A percentile compares a stretch with the other conserved stretches of the same genome.
Evolutionary conservation across 208 protist genomes (phyloP).

Genomic region (Leishmania braziliensis): DNA sequence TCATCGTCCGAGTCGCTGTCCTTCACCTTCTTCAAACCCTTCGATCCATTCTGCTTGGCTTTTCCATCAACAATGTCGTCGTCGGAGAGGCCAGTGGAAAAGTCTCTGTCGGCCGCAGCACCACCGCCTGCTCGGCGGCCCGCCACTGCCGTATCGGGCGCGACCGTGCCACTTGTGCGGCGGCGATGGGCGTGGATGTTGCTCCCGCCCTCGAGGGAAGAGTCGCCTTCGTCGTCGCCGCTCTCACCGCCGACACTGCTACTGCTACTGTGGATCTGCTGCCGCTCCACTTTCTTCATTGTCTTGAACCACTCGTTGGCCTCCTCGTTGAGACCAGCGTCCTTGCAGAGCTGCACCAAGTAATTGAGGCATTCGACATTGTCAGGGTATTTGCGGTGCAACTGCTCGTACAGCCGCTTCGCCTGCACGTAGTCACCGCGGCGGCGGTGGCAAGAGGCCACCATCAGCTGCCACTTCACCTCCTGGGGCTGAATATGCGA

Average conservation of each 20-base stretch:
- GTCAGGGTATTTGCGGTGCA: constrained; percentile 92
- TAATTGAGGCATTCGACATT: constrained; percentile 96
- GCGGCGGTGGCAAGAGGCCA: constrained; percentile 95
- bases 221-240: constrained; percentile 30
- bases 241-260: constrained; percentile 19
- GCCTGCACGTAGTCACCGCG: constrained; percentile 92
- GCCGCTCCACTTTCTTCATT: constrained; percentile 80
- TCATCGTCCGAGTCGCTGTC: constrained; percentile 71
- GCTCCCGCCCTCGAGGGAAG: constrained; percentile 19
- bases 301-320: constrained; percentile 91
- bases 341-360: constrained; percentile 95
- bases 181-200: constrained; percentile 10
- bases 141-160: constrained; percentile 31
- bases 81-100: constrained; percentile 42
- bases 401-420: constrained; percentile 93
- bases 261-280: constrained; percentile 53
- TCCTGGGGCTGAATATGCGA: constrained; percentile 95
- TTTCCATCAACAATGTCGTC: constrained; percentile 39
- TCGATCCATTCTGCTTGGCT: constrained; percentile 12
- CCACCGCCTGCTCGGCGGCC: constrained; percentile 24
- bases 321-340: constrained; percentile 87
- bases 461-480: constrained; percentile 97
- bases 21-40: constrained; percentile 37
- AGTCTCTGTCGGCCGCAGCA: constrained; percentile 27
- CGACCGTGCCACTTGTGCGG: constrained; percentile 11